phyloP scores from a whole-genome alignment of 73 alveolate genomes.

The Breviolum minutum region DNA sequence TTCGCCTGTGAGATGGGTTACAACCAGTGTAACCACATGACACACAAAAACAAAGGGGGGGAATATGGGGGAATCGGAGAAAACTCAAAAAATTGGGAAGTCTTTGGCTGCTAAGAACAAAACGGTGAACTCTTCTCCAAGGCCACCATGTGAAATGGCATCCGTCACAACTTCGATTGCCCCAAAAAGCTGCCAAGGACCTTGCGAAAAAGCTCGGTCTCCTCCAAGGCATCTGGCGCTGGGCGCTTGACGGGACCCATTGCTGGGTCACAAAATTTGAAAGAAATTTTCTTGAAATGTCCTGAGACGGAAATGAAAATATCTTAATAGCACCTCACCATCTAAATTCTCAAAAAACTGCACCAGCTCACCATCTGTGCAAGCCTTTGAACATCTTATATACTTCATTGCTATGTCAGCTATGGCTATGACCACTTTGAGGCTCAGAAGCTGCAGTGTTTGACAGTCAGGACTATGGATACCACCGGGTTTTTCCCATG shows the following conservation, averaged over 20 bases:
- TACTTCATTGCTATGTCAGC: neutral
- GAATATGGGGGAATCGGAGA: too few species aligned
- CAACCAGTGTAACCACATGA: neutral
- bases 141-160: too few species aligned
- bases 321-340: neutral
- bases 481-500: neutral
- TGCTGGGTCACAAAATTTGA: neutral
- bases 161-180: too few species aligned
- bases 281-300: neutral
- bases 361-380: neutral
- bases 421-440: conserved; percentile 17
- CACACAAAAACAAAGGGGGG: too few species aligned
- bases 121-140: too few species aligned
- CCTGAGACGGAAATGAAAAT: neutral
- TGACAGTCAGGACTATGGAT: neutral
- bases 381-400: neutral
- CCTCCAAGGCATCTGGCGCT: conserved; percentile 59
- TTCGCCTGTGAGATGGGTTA: conserved; percentile 19
- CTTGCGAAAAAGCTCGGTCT: conserved; percentile 32
- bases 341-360: too few species aligned
- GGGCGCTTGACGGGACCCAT: conserved; percentile 70
- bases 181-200: neutral
- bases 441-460: neutral
- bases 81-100: too few species aligned
- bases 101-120: too few species aligned